A percentile compares a stretch with the other conserved stretches of the same genome.
These are phyloP conservation scores for Gloeophyllum trabeum DNA, from an alignment of 768 basidiomycete species.

Conservation along the genomic window DNA sequence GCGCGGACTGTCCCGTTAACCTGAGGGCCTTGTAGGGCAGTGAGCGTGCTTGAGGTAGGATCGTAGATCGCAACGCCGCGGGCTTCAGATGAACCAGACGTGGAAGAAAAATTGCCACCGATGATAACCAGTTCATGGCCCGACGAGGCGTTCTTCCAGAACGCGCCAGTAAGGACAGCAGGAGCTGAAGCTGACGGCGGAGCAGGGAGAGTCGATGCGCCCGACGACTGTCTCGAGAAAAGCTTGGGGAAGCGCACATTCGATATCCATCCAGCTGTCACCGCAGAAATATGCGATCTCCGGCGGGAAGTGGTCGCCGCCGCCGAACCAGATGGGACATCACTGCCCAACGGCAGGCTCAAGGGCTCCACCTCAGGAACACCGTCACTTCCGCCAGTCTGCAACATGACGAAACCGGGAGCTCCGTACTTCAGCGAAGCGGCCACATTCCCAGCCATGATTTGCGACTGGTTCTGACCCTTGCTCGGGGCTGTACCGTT, in stretches of 20 bases:
- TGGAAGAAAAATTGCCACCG: constrained; percentile 78
- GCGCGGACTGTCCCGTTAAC: constrained; percentile 68
- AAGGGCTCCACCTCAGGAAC: constrained; percentile 51
- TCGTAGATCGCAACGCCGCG: constrained; percentile 68
- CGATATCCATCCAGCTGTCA: constrained; percentile 36
- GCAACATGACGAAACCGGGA: constrained; percentile 67
- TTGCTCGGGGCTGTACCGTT: constrained; percentile 45
- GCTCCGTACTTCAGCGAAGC: constrained; percentile 57
- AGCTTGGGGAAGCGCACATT: constrained; percentile 30
- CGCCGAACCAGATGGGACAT: constrained; percentile 20
- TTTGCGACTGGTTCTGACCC: constrained; percentile 32
- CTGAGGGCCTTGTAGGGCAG: constrained; percentile 47
- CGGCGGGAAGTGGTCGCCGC: constrained; percentile 24
- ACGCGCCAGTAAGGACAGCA: constrained; percentile 75
- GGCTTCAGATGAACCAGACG: constrained; percentile 24
- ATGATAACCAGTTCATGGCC: constrained; percentile 61
- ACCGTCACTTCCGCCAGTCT: constrained; percentile 45
- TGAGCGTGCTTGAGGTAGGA: constrained; percentile 31
- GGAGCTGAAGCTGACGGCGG: constrained; percentile 53
- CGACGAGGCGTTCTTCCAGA: constrained; percentile 77
- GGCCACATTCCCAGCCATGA: constrained; percentile 57
- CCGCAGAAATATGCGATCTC: constrained; percentile 22
- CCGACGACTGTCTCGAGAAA: constrained; percentile 40
- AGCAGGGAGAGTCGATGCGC: constrained; percentile 39
- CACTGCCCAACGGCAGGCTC: constrained; percentile 38